A percentile compares a stretch with the other conserved stretches of the same genome.
phyloP scores from a whole-genome alignment of 129 eudicot genomes.

The Chrysanthemum lavandulifolium region DNA sequence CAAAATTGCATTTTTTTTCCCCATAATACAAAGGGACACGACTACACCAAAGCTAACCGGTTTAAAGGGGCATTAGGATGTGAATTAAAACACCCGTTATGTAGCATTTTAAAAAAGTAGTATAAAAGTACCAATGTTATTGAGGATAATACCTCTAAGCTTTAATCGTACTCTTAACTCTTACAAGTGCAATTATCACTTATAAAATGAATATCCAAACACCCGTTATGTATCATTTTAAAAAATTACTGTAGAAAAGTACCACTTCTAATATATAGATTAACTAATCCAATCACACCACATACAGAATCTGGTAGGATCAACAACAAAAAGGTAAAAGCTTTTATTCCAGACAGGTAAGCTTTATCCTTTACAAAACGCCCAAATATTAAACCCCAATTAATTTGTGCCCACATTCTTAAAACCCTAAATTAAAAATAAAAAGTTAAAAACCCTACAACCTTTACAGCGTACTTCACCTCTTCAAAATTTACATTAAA shows the following conservation, averaged over 20 bases:
- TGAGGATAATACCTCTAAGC: too few species aligned
- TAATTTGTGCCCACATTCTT: constrained; percentile 6
- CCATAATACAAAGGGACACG: too few species aligned
- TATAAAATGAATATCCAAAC: too few species aligned
- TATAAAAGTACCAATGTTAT: too few species aligned
- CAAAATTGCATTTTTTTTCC: too few species aligned
- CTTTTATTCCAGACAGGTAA: too few species aligned
- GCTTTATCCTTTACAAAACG: not conserved
- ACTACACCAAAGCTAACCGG: not conserved
- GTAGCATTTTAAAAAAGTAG: too few species aligned
- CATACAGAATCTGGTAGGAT: not conserved
- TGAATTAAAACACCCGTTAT: not conserved
- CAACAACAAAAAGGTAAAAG: constrained; percentile 2
- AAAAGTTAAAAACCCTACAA: not conserved
- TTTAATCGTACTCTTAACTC: too few species aligned
- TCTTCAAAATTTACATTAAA: not conserved
- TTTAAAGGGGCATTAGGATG: not conserved
- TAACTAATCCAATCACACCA: not conserved
- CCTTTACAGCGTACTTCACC: not conserved
- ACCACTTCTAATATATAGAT: too few species aligned
- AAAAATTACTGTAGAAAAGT: not conserved
- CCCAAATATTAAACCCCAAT: not conserved
- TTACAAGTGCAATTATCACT: too few species aligned
- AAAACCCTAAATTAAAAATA: constrained; percentile 17
- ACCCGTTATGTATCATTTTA: too few species aligned